Evolutionary conservation across 257 asterid genomes (phyloP), one percentile per base, ranked within the genome.

Genomic region (Solanum sejunctum): DNA sequence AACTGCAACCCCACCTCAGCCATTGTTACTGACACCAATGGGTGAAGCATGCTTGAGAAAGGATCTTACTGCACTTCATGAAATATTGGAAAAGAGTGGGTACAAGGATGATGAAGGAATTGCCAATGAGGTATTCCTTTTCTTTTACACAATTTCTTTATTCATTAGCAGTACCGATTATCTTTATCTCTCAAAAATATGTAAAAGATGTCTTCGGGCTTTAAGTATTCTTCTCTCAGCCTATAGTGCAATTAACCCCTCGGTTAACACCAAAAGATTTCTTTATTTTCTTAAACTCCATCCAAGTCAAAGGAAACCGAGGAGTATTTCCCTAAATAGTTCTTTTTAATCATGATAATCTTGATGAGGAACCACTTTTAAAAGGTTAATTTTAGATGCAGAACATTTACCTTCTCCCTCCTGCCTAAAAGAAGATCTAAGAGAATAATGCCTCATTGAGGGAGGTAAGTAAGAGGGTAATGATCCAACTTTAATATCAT

Each of bases 51-150:
- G 98, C 89, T 86, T 93, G 89, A 91, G 98, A 87, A 89, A 85
- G 91, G 98, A 95, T 88, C 95, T 95, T 61, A 94, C 98, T 47
- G 98, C 98, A 78, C 91, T 95, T 79, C 98, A 95, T 32, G 96
- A 94, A 85, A 90, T 92, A 85, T 64, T 94, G 90, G 98, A 95
- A 8, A 93, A 95, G 86, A 84, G 84, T 51, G 96, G 96, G 20
- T 95, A 95, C 85, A 94, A 94, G 86, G 97, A 95, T 75, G 98
- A 95, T 18, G 98, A 95, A 88, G 98, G 98, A 85, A 89, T 93
- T 9, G 94, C 96, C 41, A 94, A 93, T 9, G 98, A 95, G 98
- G 98, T 93, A 51, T 58, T 61, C 36, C 52, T 63, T 82, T 28
- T 21, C 20, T 52, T 61, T 61, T 61, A 26, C 64, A 18, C 4